Evolutionary conservation across 2,329 filamentous ascomycete species (phyloP), one percentile per base, ranked within the genome.

Genomic region (Colletotrichum sublineola): DNA sequence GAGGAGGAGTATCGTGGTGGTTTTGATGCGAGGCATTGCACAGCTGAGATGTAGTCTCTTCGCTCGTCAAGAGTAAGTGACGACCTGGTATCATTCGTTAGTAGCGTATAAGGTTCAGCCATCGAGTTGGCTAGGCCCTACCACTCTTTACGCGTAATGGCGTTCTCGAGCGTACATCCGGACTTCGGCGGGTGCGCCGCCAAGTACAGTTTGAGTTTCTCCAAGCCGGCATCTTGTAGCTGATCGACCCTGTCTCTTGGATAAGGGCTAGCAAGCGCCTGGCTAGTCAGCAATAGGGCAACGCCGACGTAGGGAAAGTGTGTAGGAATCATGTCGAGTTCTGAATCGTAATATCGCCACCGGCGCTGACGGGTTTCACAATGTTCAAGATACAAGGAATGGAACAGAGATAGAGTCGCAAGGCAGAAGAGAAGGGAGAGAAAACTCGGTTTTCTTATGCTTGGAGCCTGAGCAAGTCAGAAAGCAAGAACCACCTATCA

Each of bases 41-140:
- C 76, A 5, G 77, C 76, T 33, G 50, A 38, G 24, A 77, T 77
- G 67, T 78, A 78, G 9, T 67, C 61, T 11, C 80, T 33, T 14
- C 65, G 24, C 24, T 72, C 69, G 1, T 61, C 63, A 12, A 57
- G 5, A 14, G 57, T 44, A 24, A 71, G 62, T 20, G 63, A 61
- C 5, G 63, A 68, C 68, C 64, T 68, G 18, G 1, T 40, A 36
- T 0, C n/a, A 29, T 12, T 0, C 4, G 31, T 67, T 15, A 67
- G 36, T 9, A 52, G n/a, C 1, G 50, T 15, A 38, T 2, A 24
- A 1, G 2, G 20, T 2, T 8, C 1, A 5, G 3, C 24, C 7
- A 18, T 11, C 12, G 14, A 24, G 24, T 24, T 0, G 31, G 11
- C 3, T 40, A 4, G 3, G 14, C 1, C 65, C 4, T 52, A 71